Percentiles rank a stretch among this genome's conserved stretches.
These are phyloP conservation scores for Saxophila tyrrhenica DNA, from an alignment of 495 filamentous ascomycete genomes.

Conservation along the genomic window DNA sequence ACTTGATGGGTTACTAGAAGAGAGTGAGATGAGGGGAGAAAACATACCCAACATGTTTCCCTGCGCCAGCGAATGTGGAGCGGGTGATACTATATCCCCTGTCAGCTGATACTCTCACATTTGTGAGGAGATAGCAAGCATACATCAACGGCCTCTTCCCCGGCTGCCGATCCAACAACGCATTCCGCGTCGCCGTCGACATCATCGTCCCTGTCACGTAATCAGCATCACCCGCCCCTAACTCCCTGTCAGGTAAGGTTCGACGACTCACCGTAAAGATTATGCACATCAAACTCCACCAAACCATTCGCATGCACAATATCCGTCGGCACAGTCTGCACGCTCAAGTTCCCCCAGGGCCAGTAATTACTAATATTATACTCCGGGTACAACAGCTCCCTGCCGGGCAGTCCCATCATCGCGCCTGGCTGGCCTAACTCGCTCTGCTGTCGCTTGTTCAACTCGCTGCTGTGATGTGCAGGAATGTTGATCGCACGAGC, in stretches of 20 bases:
- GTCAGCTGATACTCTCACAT: conserved; percentile 25
- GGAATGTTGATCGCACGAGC: too few species aligned
- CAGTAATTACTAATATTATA: conserved; percentile 59
- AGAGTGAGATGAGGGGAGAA: conserved; percentile 85
- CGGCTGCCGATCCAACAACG: background rate
- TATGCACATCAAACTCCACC: conserved; percentile 71
- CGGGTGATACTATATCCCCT: conserved; percentile 52
- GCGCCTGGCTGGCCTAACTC: conserved; percentile 15
- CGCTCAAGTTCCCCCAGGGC: conserved; percentile 54
- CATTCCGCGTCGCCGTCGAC: conserved; percentile 52
- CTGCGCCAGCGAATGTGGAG: conserved; percentile 72
- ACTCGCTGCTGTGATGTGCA: background rate
- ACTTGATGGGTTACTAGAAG: conserved; percentile 71
- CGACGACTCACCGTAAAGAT: conserved; percentile 73
- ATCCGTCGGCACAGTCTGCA: conserved; percentile 64
- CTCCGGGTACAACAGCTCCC: conserved; percentile 58
- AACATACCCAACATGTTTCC: conserved; percentile 51
- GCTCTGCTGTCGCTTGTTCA: conserved; percentile 1
- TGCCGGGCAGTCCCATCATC: conserved; percentile 44
- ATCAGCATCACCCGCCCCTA: conserved; percentile 60
- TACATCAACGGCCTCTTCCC: background rate
- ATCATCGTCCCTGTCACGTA: too few species aligned
- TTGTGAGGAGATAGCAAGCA: background rate
- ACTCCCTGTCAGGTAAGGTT: conserved; percentile 59
- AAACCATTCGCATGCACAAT: conserved; percentile 62